Evolutionary conservation across 2,329 filamentous ascomycete species (phyloP).

Genomic region (Penicillium brasilianum): DNA sequence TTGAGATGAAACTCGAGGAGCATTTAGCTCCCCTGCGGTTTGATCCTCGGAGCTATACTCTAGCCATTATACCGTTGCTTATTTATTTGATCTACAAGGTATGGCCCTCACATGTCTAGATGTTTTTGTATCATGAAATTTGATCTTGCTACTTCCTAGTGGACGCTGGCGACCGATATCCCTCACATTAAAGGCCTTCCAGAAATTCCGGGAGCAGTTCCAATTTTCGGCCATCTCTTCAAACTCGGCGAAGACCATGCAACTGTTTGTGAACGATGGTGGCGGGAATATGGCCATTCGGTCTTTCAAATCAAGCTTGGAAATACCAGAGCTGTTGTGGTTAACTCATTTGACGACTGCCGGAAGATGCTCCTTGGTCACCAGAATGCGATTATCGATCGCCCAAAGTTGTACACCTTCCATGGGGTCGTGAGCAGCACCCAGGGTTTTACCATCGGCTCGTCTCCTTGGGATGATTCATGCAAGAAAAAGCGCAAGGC

Average conservation of each 20-base stretch:
- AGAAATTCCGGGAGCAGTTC: conserved; percentile 60
- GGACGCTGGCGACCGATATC: conserved; percentile 52
- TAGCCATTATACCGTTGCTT: conserved; percentile 11
- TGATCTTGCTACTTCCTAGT: conserved; percentile 1
- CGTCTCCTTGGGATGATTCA: conserved; percentile 76
- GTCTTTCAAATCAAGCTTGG: conserved; percentile 60
- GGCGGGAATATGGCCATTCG: conserved; percentile 58
- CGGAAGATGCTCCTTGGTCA: conserved; percentile 71
- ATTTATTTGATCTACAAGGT: conserved; percentile 20
- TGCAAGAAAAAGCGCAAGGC: conserved; percentile 75
- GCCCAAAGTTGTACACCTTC: conserved; percentile 76
- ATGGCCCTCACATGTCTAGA: neutral
- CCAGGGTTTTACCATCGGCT: conserved; percentile 77
- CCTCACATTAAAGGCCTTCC: conserved; percentile 62
- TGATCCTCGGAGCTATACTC: conserved; percentile 1
- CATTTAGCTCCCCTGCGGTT: neutral
- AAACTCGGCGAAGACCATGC: conserved; percentile 62
- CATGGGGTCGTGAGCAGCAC: conserved; percentile 74
- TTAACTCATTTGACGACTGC: conserved; percentile 73
- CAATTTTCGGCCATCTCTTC: conserved; percentile 64
- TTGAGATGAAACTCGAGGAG: conserved; percentile 11
- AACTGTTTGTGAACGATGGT: conserved; percentile 58
- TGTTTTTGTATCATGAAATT: neutral
- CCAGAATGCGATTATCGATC: conserved; percentile 73
- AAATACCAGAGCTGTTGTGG: conserved; percentile 66